Evolutionary conservation across 441 rosid genomes (phyloP).

Genomic region (Pelargonium fulgidum): DNA sequence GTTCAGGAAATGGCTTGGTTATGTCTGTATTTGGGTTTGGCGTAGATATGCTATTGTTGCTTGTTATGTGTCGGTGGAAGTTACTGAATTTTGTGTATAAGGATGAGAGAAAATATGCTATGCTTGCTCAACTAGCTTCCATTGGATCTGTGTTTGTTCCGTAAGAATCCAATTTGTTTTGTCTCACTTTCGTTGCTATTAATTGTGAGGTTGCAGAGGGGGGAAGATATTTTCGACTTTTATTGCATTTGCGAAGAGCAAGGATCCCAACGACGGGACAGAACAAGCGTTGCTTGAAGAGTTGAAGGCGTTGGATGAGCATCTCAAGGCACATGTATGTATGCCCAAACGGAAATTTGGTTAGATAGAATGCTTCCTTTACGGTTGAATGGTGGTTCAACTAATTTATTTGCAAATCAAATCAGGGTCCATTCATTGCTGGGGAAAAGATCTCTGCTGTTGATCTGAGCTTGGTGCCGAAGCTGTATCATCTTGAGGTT

Average conservation of each 20-base stretch:
- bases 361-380: neutral
- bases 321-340: slow-evolving; percentile 26
- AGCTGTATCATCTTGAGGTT: slow-evolving; percentile 73
- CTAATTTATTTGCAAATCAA: slow-evolving; percentile 15
- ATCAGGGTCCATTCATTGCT: slow-evolving; percentile 72
- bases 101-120: neutral
- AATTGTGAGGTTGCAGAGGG: slow-evolving; percentile 1
- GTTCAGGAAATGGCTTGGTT: too few relatives aligned
- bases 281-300: slow-evolving; percentile 25
- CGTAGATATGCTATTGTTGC: too few relatives aligned
- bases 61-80: neutral
- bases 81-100: neutral
- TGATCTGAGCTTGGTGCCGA: slow-evolving; percentile 83
- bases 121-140: neutral
- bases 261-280: slow-evolving; percentile 24
- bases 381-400: neutral
- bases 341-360: neutral
- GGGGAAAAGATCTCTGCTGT: slow-evolving; percentile 61
- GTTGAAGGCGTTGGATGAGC: slow-evolving; percentile 28
- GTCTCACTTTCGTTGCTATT: neutral
- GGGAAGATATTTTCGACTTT: slow-evolving; percentile 21
- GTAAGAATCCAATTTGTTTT: neutral
- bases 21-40: too few relatives aligned
- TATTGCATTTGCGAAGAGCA: slow-evolving; percentile 23
- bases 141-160: neutral